Percentiles rank a stretch among this genome's conserved stretches.
phyloP scores from a whole-genome alignment of 164 flowering plant species.

The Liquidambar formosana region DNA sequence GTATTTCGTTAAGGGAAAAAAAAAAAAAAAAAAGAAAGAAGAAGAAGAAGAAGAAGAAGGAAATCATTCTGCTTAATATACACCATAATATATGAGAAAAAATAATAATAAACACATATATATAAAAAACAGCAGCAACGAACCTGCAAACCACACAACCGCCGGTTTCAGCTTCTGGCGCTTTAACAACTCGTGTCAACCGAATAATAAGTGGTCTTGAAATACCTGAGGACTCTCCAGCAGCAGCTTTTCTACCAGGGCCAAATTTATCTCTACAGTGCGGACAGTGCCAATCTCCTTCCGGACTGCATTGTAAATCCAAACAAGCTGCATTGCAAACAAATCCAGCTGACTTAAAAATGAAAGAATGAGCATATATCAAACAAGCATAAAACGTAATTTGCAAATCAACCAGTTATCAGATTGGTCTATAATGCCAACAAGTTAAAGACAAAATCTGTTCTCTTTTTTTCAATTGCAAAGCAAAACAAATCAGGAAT shows the following conservation, averaged over 20 bases:
- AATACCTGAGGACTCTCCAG: conserved; percentile 34
- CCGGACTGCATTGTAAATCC: conserved; percentile 46
- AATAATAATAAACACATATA: no score
- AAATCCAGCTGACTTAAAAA: conserved; percentile 6
- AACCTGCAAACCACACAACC: conserved; percentile 96
- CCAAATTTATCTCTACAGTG: conserved; percentile 56
- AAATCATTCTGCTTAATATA: no score
- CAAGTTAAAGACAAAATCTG: background rate
- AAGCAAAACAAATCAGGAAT: no score
- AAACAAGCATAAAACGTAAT: conserved; percentile 1
- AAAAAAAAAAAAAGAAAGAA: no score
- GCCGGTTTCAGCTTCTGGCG: conserved; percentile 69
- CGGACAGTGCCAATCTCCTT: conserved; percentile 63
- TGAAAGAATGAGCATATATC: background rate
- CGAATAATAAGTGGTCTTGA: conserved; percentile 52
- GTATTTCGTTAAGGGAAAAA: no score
- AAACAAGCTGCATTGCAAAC: conserved; percentile 64
- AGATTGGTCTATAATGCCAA: background rate
- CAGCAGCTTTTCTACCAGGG: conserved; percentile 27
- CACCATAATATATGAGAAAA: no score
- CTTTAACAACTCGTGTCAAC: conserved; percentile 65
- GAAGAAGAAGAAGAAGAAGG: no score
- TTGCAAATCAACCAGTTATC: background rate
- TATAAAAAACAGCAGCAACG: background rate
- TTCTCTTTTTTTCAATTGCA: no score